phyloP scores from a whole-genome alignment of 2,329 filamentous ascomycete genomes.

The Macrophomina tecta region DNA sequence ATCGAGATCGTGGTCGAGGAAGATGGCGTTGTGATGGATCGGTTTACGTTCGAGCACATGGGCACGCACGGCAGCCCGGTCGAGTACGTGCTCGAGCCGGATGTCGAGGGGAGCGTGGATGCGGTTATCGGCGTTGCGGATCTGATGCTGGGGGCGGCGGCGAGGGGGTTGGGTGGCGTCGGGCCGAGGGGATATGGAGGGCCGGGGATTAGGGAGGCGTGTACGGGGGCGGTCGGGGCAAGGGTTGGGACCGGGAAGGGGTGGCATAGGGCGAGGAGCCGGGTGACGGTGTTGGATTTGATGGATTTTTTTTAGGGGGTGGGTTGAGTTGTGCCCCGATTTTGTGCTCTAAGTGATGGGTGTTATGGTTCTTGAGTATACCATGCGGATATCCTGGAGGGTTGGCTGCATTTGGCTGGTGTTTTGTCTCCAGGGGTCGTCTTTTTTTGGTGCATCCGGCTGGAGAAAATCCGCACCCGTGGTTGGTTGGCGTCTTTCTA shows the following conservation, averaged over 20 bases:
- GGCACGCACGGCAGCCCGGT: constrained; percentile 66
- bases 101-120: constrained; percentile 55
- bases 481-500: too few species aligned
- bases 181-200: neutral
- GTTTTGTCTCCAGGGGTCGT: too few species aligned
- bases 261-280: constrained; percentile 36
- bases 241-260: constrained; percentile 25
- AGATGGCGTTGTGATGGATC: constrained; percentile 55
- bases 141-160: constrained; percentile 49
- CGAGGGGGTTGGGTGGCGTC: constrained; percentile 18
- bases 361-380: too few species aligned
- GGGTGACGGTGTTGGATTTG: constrained; percentile 27
- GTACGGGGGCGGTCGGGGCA: constrained; percentile 2
- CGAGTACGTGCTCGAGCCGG: constrained; percentile 65
- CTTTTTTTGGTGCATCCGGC: too few species aligned
- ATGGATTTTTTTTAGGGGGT: constrained; percentile 29
- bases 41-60: constrained; percentile 57
- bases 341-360: too few species aligned
- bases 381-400: too few species aligned
- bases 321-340: neutral
- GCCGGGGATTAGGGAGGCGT: neutral
- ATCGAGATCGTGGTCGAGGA: constrained; percentile 64
- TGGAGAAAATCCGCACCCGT: too few species aligned
- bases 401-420: too few species aligned
- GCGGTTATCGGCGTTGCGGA: constrained; percentile 61